phyloP scores from a whole-genome alignment of 1,284 basidiomycete genomes.

The Apiotrichum gracile region DNA sequence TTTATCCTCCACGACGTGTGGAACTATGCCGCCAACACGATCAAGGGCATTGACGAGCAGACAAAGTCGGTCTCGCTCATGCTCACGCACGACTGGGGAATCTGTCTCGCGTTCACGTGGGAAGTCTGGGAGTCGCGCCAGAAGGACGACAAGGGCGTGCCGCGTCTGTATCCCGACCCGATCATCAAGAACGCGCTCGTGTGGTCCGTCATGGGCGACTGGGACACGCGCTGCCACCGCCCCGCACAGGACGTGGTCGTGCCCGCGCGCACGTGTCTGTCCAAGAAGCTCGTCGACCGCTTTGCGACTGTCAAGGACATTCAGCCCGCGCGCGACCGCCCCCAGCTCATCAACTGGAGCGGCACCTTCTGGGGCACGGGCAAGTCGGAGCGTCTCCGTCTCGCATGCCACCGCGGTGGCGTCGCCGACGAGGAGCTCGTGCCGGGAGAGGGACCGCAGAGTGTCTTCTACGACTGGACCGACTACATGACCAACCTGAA shows the following conservation, averaged over 20 bases:
- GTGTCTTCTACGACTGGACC: constrained; percentile 34
- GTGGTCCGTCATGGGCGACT: constrained; percentile 46
- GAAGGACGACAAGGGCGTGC: constrained; percentile 10
- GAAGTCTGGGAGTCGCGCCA: constrained; percentile 41
- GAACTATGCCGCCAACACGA: constrained; percentile 34
- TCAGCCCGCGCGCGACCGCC: constrained; percentile 34
- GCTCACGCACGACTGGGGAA: constrained; percentile 51
- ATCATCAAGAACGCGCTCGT: constrained; percentile 40
- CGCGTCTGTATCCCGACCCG: constrained; percentile 34
- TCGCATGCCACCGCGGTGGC: constrained; percentile 41
- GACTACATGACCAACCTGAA: constrained; percentile 47
- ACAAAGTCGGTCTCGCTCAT: constrained; percentile 39
- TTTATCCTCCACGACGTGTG: constrained; percentile 46
- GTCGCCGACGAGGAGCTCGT: constrained; percentile 38
- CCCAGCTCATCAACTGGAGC: constrained; percentile 36
- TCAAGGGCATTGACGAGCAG: constrained; percentile 35
- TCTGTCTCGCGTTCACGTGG: constrained; percentile 45
- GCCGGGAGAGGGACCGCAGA: constrained; percentile 33
- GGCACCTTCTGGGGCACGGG: constrained; percentile 49
- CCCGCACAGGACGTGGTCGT: constrained; percentile 47
- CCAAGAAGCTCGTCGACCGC: constrained; percentile 25
- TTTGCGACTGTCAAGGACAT: constrained; percentile 33
- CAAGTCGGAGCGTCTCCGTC: constrained; percentile 38
- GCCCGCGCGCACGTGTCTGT: constrained; percentile 42
- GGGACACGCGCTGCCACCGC: constrained; percentile 43